Conservation (phyloP, 2,329 filamentous ascomycete genomes). For the Phyllosticta capitalensis region DNA sequence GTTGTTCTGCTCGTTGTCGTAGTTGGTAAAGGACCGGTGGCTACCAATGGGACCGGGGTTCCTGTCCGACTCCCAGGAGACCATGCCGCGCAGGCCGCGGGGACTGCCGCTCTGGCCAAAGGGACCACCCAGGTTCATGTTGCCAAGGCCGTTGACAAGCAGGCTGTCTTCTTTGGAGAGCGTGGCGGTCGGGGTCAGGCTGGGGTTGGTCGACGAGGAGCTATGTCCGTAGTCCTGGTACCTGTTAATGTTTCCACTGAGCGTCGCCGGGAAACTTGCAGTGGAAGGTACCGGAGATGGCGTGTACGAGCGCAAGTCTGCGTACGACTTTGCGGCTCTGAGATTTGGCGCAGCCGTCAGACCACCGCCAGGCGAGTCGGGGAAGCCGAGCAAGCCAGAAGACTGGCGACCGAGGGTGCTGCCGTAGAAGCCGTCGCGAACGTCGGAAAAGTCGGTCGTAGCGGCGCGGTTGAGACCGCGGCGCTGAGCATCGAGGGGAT, state of each 20-base stretch:
- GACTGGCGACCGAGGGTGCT: constrained; percentile 70
- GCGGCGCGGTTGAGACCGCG: constrained; percentile 84
- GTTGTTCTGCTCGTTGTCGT: constrained; percentile 44
- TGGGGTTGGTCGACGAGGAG: constrained; percentile 55
- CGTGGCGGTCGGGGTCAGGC: constrained; percentile 51
- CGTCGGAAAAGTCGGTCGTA: constrained; percentile 91
- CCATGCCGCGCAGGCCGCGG: constrained; percentile 50
- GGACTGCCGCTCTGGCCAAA: constrained; percentile 45
- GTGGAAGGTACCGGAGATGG: constrained; percentile 86
- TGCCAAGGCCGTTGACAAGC: constrained; percentile 54
- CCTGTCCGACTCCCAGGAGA: constrained; percentile 49
- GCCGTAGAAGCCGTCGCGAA: constrained; percentile 64
- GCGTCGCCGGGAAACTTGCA: constrained; percentile 68
- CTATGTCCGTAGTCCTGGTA: constrained; percentile 48
- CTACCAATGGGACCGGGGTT: constrained; percentile 53
- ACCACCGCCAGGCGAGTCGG: constrained; percentile 60
- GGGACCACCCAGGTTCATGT: constrained; percentile 47
- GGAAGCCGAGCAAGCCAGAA: constrained; percentile 66
- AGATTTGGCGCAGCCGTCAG: constrained; percentile 68
- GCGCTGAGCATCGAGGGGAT: constrained; percentile 66
- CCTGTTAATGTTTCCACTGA: constrained; percentile 53
- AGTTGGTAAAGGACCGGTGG: constrained; percentile 52
- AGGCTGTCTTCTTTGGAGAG: constrained; percentile 47
- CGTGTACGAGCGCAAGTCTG: constrained; percentile 88
- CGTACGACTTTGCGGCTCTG: constrained; percentile 90